Evolutionary conservation across 2,329 filamentous ascomycete genomes (phyloP).

Genomic region (Ascochyta fabae): DNA sequence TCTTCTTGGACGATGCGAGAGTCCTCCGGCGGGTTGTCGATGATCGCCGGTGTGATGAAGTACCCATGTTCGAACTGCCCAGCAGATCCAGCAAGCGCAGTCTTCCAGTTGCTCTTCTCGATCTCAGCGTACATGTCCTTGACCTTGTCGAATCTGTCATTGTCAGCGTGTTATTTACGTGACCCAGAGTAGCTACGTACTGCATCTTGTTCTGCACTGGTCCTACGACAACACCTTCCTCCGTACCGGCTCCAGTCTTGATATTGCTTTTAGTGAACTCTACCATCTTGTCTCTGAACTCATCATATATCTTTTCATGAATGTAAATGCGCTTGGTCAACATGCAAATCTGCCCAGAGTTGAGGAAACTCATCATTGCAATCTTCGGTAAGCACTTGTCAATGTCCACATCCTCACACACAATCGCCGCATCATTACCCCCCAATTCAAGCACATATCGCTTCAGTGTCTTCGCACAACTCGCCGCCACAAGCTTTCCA

Average conservation of each 20-base stretch:
- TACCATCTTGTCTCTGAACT: constrained; percentile 48
- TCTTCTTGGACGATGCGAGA: constrained; percentile 65
- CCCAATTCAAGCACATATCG: constrained; percentile 66
- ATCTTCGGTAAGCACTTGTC: constrained; percentile 49
- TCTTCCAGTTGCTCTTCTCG: constrained; percentile 58
- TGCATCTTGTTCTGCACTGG: constrained; percentile 37
- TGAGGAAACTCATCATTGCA: constrained; percentile 57
- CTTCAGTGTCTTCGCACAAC: constrained; percentile 63
- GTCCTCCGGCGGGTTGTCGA: constrained; percentile 63
- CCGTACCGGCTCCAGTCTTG: constrained; percentile 41
- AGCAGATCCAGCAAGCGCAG: constrained; percentile 55
- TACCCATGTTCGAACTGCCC: constrained; percentile 53
- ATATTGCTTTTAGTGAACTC: constrained; percentile 53
- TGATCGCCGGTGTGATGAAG: constrained; percentile 65
- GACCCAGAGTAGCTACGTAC: constrained; percentile 5
- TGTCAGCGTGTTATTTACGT: not conserved
- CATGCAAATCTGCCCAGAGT: constrained; percentile 59
- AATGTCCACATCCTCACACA: constrained; percentile 60
- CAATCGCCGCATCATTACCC: constrained; percentile 67
- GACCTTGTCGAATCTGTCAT: constrained; percentile 60
- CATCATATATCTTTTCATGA: constrained; percentile 43
- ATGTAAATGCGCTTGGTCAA: constrained; percentile 42
- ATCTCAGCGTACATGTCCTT: constrained; percentile 62
- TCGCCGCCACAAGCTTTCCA: constrained; percentile 65
- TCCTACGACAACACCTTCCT: constrained; percentile 37